Percentiles rank a stretch among this genome's conserved stretches.
Evolutionary conservation across 2,329 filamentous ascomycete genomes (phyloP).

Genomic region (Trichoderma polysporum): DNA sequence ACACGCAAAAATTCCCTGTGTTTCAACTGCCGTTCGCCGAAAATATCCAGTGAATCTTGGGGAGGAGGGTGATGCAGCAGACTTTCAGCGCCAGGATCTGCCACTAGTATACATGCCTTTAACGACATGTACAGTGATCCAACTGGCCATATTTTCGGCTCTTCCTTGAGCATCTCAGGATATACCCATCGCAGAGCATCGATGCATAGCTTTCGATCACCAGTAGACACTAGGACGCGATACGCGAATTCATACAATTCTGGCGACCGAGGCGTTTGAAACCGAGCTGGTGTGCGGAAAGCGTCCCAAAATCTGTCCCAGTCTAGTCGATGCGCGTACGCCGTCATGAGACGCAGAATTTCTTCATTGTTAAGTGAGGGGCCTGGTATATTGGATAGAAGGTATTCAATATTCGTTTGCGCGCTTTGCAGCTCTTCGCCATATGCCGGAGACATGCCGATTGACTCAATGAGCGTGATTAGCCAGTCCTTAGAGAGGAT

Average conservation of each 20-base stretch:
- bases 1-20: slow-evolving; percentile 37
- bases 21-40: slow-evolving; percentile 27
- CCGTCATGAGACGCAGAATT: slow-evolving; percentile 44
- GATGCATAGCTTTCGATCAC: slow-evolving; percentile 44
- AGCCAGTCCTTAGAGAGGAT: slow-evolving; percentile 50
- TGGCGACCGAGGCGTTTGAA: slow-evolving; percentile 48
- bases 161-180: slow-evolving; percentile 59
- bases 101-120: slow-evolving; percentile 54
- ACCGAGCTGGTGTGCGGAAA: slow-evolving; percentile 57
- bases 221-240: slow-evolving; percentile 44
- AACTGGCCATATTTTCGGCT: slow-evolving; percentile 46
- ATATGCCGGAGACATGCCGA: slow-evolving; percentile 35
- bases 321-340: slow-evolving; percentile 47
- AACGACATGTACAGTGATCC: slow-evolving; percentile 48
- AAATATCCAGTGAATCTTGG: not conserved
- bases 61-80: slow-evolving; percentile 28
- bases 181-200: slow-evolving; percentile 53
- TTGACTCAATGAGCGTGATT: slow-evolving; percentile 45
- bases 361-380: slow-evolving; percentile 42
- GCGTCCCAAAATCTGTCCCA: slow-evolving; percentile 61
- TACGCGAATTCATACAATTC: slow-evolving; percentile 58
- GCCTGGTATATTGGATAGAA: slow-evolving; percentile 40
- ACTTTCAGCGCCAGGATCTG: slow-evolving; percentile 50
- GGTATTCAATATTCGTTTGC: slow-evolving; percentile 45
- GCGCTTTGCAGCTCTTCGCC: slow-evolving; percentile 38